Evolutionary conservation across 2,329 filamentous ascomycete genomes (phyloP).

Genomic region (Neofusicoccum parvum): DNA sequence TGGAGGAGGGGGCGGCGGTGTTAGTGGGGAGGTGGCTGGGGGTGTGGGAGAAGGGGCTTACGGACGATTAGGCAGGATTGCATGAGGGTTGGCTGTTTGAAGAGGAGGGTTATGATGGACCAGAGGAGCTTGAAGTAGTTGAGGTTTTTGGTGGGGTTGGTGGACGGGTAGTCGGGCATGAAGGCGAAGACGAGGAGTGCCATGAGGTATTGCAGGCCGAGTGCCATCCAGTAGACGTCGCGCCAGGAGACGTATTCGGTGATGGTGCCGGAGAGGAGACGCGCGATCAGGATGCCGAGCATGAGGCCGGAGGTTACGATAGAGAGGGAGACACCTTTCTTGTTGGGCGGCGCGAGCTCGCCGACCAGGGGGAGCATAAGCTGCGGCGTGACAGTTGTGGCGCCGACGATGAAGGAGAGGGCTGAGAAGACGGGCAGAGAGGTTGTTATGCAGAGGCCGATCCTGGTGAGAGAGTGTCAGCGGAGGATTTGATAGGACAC

Average conservation of each 20-base stretch:
- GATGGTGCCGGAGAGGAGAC: constrained; percentile 74
- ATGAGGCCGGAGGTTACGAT: constrained; percentile 76
- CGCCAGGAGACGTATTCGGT: constrained; percentile 75
- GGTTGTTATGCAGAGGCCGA: constrained; percentile 70
- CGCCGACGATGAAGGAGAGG: constrained; percentile 72
- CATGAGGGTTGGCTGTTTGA: constrained; percentile 67
- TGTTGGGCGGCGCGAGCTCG: constrained; percentile 70
- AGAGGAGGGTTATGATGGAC: constrained; percentile 65
- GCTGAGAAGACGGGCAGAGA: constrained; percentile 66
- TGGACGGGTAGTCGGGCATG: constrained; percentile 80
- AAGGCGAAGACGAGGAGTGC: constrained; percentile 67
- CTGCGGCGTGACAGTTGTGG: constrained; percentile 77
- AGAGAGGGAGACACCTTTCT: constrained; percentile 69
- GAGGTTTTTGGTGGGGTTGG: constrained; percentile 62
- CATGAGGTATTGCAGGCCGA: constrained; percentile 71
- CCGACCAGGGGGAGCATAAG: constrained; percentile 78
- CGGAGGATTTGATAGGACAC: too few relatives aligned
- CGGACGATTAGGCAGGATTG: constrained; percentile 64
- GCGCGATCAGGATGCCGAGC: constrained; percentile 74
- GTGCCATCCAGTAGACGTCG: constrained; percentile 75
- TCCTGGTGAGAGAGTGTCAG: constrained; percentile 50
- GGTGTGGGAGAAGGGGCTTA: too few relatives aligned
- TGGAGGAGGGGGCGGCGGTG: too few relatives aligned
- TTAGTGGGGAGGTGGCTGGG: too few relatives aligned
- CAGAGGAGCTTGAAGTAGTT: constrained; percentile 68